Conservation (phyloP, 148 eudicot genomes). For the Euryodendron excelsum region DNA sequence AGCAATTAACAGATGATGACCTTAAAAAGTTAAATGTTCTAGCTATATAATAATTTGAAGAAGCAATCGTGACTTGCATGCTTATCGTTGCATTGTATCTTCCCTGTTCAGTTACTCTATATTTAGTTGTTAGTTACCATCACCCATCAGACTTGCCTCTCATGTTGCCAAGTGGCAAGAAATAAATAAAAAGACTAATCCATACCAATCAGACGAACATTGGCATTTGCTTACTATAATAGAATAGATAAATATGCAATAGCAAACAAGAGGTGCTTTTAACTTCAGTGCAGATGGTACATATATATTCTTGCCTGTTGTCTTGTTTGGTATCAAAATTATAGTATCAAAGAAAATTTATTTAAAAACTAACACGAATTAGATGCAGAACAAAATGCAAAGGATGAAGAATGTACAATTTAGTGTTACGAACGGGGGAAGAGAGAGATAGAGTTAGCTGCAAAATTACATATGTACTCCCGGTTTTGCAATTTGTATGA, state of each 20-base stretch:
- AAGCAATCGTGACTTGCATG: not conserved
- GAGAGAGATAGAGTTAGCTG: not conserved
- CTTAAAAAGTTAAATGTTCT: not conserved
- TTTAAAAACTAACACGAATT: not conserved
- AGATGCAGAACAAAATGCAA: not conserved
- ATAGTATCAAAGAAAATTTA: not conserved
- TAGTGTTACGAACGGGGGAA: not conserved
- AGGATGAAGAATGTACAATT: not conserved
- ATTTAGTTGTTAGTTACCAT: not conserved
- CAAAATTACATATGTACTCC: not conserved
- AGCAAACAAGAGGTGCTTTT: not conserved
- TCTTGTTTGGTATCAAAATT: not conserved
- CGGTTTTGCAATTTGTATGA: too few relatives aligned
- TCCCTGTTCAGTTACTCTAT: not conserved
- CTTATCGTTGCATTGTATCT: not conserved
- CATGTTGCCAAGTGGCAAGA: not conserved
- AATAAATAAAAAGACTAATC: not conserved
- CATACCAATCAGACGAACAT: not conserved
- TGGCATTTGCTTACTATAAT: not conserved
- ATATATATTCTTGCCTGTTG: not conserved
- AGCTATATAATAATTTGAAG: not conserved
- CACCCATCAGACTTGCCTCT: not conserved
- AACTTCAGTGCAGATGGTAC: not conserved
- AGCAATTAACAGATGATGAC: slow-evolving; percentile 2
- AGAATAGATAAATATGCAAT: not conserved